Evolutionary conservation across 2,329 filamentous ascomycete species (phyloP).

Genomic region (Fusarium sublunatum): DNA sequence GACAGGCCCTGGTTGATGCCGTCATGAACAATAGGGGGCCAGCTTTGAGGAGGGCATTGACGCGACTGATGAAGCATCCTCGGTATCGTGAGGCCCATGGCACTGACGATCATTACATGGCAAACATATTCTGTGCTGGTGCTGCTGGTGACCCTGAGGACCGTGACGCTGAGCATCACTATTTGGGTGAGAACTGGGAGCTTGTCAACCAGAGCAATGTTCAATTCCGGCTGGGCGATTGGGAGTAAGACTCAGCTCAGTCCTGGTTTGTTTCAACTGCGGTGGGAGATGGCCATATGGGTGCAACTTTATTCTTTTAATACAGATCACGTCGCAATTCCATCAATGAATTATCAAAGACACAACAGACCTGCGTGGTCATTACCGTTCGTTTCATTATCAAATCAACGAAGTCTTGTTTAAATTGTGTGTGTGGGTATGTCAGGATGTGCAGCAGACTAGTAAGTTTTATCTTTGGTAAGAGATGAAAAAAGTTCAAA

Average conservation of each 20-base stretch:
- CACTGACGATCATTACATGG: constrained; percentile 77
- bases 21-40: constrained; percentile 57
- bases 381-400: too few species aligned
- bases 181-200: constrained; percentile 71
- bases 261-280: too few species aligned
- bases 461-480: too few species aligned
- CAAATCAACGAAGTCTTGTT: too few species aligned
- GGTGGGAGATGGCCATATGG: too few species aligned
- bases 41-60: constrained; percentile 63
- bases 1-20: constrained; percentile 71
- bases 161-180: constrained; percentile 50
- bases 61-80: constrained; percentile 74
- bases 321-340: too few species aligned
- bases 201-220: constrained; percentile 72
- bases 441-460: too few species aligned
- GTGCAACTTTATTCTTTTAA: too few species aligned
- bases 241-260: constrained; percentile 2
- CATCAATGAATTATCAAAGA: too few species aligned
- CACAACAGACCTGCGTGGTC: too few species aligned
- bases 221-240: constrained; percentile 64
- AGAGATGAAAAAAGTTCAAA: too few species aligned
- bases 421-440: too few species aligned
- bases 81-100: constrained; percentile 73
- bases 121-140: constrained; percentile 72
- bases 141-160: constrained; percentile 61